Conservation (phyloP, 805 yeast species). For the Scheffersomyces amazonensis region DNA sequence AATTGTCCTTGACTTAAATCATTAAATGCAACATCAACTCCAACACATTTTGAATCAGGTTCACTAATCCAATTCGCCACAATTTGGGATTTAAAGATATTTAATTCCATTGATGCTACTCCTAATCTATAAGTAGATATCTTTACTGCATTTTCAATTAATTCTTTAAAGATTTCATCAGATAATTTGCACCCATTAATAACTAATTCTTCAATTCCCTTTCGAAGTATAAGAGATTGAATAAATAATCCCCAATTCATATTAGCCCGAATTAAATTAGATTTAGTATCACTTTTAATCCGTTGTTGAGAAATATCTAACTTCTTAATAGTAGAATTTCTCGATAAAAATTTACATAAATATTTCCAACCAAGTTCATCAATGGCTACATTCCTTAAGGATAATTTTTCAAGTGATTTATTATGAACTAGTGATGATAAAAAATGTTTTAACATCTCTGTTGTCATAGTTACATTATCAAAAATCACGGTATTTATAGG, state of each 20-base stretch:
- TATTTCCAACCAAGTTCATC: slow-evolving; percentile 50
- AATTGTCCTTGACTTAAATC: slow-evolving; percentile 47
- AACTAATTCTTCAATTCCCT: slow-evolving; percentile 58
- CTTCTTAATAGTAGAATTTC: slow-evolving; percentile 43
- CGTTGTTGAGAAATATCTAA: slow-evolving; percentile 58
- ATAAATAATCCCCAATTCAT: slow-evolving; percentile 56
- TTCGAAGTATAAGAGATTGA: slow-evolving; percentile 37
- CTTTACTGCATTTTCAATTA: slow-evolving; percentile 40
- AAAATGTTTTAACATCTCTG: slow-evolving; percentile 51
- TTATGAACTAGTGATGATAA: slow-evolving; percentile 45
- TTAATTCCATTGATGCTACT: slow-evolving; percentile 50
- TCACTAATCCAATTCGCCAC: slow-evolving; percentile 48
- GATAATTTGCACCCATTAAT: slow-evolving; percentile 53
- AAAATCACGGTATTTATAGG: slow-evolving; percentile 55
- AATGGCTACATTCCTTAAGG: slow-evolving; percentile 54
- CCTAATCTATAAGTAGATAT: slow-evolving; percentile 50
- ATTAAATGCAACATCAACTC: slow-evolving; percentile 56
- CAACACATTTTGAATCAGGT: slow-evolving; percentile 45
- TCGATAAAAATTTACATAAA: slow-evolving; percentile 46
- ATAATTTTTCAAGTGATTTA: slow-evolving; percentile 46
- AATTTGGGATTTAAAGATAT: slow-evolving; percentile 35
- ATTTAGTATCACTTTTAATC: slow-evolving; percentile 44
- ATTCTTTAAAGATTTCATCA: slow-evolving; percentile 36
- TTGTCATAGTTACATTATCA: slow-evolving; percentile 54
- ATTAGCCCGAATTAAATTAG: slow-evolving; percentile 34